Evolutionary conservation across 2,329 filamentous ascomycete genomes (phyloP).

Genomic region (Colletotrichum phormii): DNA sequence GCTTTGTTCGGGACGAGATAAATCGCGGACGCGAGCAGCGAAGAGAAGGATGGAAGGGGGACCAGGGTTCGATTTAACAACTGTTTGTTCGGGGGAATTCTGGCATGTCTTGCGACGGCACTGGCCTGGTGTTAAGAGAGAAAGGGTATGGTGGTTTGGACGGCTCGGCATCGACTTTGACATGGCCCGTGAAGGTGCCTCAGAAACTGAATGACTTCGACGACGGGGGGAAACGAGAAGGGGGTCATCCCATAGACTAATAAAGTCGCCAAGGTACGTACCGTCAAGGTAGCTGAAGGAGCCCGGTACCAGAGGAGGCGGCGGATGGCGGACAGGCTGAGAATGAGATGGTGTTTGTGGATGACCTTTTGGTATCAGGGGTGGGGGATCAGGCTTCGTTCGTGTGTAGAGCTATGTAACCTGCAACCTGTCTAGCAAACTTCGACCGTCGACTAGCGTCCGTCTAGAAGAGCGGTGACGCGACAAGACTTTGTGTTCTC

Average conservation of each 20-base stretch:
- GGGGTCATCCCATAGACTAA: not conserved
- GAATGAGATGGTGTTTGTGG: not conserved
- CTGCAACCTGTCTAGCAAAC: not conserved
- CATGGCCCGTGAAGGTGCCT: constrained; percentile 2
- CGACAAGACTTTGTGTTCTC: not conserved
- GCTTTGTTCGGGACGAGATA: not conserved
- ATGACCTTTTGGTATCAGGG: not conserved
- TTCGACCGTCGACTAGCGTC: not conserved
- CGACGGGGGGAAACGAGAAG: constrained; percentile 6
- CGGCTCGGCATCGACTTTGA: not conserved
- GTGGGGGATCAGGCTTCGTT: not conserved
- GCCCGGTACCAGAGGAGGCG: not conserved
- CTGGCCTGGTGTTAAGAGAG: constrained; percentile 17
- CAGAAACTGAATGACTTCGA: constrained; percentile 6
- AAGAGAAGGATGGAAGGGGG: constrained; percentile 22
- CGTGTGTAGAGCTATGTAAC: not conserved
- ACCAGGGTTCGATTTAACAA: constrained; percentile 18
- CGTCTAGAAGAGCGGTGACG: not conserved
- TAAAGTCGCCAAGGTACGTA: constrained; percentile 19
- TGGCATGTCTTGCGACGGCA: constrained; percentile 13
- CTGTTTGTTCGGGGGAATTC: not conserved
- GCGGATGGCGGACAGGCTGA: not conserved
- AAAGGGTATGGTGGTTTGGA: constrained; percentile 23
- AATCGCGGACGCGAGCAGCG: constrained; percentile 22
- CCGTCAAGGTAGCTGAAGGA: not conserved